A percentile compares a stretch with the other conserved stretches of the same genome.
These are phyloP conservation scores for Biscogniauxia sp. DNA, from an alignment of 2,329 filamentous ascomycete species.

Conservation along the genomic window DNA sequence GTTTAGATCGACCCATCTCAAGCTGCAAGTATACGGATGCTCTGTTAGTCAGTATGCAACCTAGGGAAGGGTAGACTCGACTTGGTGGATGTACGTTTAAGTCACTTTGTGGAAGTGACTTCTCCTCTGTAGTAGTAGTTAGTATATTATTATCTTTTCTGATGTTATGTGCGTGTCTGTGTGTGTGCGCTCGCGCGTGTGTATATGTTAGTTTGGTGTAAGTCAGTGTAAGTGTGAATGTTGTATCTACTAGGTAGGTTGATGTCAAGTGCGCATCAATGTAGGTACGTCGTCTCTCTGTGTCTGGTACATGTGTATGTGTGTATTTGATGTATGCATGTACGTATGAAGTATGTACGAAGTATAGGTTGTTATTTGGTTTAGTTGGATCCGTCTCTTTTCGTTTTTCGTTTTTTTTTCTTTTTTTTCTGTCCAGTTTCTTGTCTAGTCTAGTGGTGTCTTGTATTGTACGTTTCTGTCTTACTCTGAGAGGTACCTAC, in stretches of 20 bases:
- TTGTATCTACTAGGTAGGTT: slow-evolving; percentile 2
- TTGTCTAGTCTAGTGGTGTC: too few species aligned
- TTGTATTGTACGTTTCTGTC: too few species aligned
- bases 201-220: slow-evolving; percentile 7
- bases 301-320: neutral
- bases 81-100: neutral
- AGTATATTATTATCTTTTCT: too few species aligned
- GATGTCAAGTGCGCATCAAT: slow-evolving; percentile 4
- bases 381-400: too few species aligned
- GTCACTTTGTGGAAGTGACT: neutral
- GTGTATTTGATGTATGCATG: slow-evolving; percentile 6
- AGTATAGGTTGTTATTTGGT: neutral
- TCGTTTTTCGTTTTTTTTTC: too few species aligned
- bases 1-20: slow-evolving; percentile 14
- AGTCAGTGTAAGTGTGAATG: neutral
- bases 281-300: neutral
- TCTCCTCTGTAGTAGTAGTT: too few species aligned
- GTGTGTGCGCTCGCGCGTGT: neutral
- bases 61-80: neutral
- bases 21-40: slow-evolving; percentile 9
- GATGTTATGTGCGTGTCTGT: too few species aligned
- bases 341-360: slow-evolving; percentile 5
- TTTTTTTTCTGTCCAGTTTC: too few species aligned
- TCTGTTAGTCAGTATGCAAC: slow-evolving; percentile 2
- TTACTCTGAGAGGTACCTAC: too few species aligned